Evolutionary conservation across 2,329 filamentous ascomycete species (phyloP), one percentile per base, ranked within the genome.

Genomic region (Talaromyces pinophilus): DNA sequence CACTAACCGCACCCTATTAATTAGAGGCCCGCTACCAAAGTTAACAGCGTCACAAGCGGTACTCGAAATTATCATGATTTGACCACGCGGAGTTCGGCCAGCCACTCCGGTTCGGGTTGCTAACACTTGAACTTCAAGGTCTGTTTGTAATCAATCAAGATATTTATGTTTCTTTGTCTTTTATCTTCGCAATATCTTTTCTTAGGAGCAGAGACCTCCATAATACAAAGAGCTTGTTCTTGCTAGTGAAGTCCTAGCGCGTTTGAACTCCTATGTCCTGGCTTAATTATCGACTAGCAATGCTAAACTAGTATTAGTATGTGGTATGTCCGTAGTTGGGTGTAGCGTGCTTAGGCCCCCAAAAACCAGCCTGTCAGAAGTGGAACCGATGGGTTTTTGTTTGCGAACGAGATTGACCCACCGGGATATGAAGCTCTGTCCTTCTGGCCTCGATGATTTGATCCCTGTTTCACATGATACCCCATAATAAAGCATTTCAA

Each of bases 301-400:
- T 54, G 52, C 30, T 35, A 35, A 35, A 55, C 52, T 55, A 19
- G 15, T 30, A 30, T 4, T 17, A 55, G 8, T 54, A 54, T 54
- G 50, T 33, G 25, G 25, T 30, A 25, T 6, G 25, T 8, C 17
- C 25, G 15, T 19, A n/a, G 13, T 35, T 35, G 15, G 35, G 7
- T 7, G 33, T 57, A 8, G 33, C 54, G 40, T 38, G 30, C 35
- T 11, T 35, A 28, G 22, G 44, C 30, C 60, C 60, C 60, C 44
- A 50, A 62, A 62, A 62, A 42, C 46, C 22, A 62, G 46, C 60
- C 60, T 62, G 60, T 62, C 35, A 62, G 60, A 62, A 62, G 60
- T 62, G 60, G 60, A 25, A 62, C 25, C 59, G 25, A 61, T 40
- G 42, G 59, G 5, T 35, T 48, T 60, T 46, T 4, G 22, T 7